phyloP scores from a whole-genome alignment of 1,284 basidiomycete species.

The Boletus austroedulis region DNA sequence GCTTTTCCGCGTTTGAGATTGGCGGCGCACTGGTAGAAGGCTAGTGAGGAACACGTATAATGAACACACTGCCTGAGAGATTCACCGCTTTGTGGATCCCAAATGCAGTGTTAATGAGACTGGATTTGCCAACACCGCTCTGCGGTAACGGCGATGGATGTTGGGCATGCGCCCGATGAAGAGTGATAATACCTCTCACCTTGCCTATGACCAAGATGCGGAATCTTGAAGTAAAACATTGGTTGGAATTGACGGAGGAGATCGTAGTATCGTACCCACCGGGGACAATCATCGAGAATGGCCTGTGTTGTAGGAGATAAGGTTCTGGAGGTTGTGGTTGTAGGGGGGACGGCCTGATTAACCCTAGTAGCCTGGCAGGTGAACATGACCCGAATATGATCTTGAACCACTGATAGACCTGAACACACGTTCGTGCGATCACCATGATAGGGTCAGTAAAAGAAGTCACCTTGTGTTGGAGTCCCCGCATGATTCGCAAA shows the following conservation, averaged over 20 bases:
- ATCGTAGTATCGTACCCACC: background rate
- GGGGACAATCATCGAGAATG: constrained; percentile 1
- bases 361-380: background rate
- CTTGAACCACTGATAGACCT: background rate
- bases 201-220: constrained; percentile 9
- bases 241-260: background rate
- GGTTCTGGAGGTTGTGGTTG: background rate
- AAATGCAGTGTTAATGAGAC: background rate
- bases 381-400: background rate
- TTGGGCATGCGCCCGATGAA: background rate
- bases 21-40: background rate
- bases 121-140: constrained; percentile 3
- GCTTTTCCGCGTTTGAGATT: background rate
- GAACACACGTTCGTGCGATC: background rate
- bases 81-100: constrained; percentile 1
- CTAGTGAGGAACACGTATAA: background rate
- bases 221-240: background rate
- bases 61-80: background rate
- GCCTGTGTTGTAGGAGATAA: background rate
- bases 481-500: background rate
- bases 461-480: background rate
- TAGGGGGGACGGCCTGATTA: background rate
- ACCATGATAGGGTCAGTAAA: background rate
- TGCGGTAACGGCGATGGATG: background rate
- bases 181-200: background rate